Conservation (phyloP, 768 basidiomycete species). For the Boletus reticuloceps region DNA sequence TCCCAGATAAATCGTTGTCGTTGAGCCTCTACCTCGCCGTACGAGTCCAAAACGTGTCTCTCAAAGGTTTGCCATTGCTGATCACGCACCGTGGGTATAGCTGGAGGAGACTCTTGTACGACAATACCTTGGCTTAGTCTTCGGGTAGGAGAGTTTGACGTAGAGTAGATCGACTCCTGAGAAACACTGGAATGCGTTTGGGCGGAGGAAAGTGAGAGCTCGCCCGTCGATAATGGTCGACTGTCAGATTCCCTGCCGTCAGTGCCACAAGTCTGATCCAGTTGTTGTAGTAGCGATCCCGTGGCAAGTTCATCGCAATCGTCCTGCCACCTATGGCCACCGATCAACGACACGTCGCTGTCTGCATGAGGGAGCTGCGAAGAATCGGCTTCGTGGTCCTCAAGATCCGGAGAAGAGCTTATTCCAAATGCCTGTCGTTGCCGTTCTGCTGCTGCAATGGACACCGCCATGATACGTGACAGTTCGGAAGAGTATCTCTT, state of each 20-base stretch:
- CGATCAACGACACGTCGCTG: slow-evolving; percentile 47
- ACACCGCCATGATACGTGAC: slow-evolving; percentile 26
- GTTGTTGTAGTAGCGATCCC: slow-evolving; percentile 28
- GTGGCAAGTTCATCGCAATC: slow-evolving; percentile 30
- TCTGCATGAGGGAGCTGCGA: slow-evolving; percentile 36
- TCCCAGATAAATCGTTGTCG: slow-evolving; percentile 70
- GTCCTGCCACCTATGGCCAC: slow-evolving; percentile 39
- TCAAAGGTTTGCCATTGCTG: slow-evolving; percentile 24
- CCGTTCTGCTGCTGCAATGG: slow-evolving; percentile 38
- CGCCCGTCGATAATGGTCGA: slow-evolving; percentile 5
- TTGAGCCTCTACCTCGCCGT: slow-evolving; percentile 52
- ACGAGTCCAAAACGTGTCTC: slow-evolving; percentile 21
- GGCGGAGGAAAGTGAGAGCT: slow-evolving; percentile 10
- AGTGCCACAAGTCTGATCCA: neutral
- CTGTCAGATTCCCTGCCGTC: neutral
- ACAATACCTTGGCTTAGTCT: slow-evolving; percentile 8
- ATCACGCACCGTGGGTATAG: slow-evolving; percentile 8
- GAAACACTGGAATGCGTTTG: slow-evolving; percentile 19
- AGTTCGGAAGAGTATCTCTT: slow-evolving; percentile 29
- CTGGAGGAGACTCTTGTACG: slow-evolving; percentile 8
- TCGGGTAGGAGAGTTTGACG: slow-evolving; percentile 8
- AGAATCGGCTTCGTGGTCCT: neutral
- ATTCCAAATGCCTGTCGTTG: slow-evolving; percentile 54
- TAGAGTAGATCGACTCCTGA: slow-evolving; percentile 27
- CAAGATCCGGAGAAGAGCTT: slow-evolving; percentile 35